Evolutionary conservation across 495 filamentous ascomycete species (phyloP), one percentile per base, ranked within the genome.

Genomic region (Xylaria curta): DNA sequence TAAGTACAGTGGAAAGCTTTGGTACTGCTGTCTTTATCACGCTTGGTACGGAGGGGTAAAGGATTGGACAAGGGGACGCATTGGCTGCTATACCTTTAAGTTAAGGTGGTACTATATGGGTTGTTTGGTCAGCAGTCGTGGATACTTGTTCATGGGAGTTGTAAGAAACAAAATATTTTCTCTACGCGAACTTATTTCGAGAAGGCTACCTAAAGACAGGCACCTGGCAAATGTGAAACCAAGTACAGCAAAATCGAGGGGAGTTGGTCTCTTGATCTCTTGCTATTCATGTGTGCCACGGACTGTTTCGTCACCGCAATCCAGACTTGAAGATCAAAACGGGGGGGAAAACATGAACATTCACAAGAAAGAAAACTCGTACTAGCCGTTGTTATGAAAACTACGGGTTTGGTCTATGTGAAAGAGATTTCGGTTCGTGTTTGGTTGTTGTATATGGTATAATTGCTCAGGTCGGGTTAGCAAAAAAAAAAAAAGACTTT

Each of bases 1-100:
- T 26, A 26, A 10, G 63, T 38, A 38, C 36, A 38, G 17, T 66
- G 63, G 46, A 31, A 33, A 53, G 63, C 46, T 53, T 0, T 66
- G 31, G 53, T 66, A 31, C 28, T 31, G 28, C 28, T 1, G 28
- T 31, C 24, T 66, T 53, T 36, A 17, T 66, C 38, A 66, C 38
- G 63, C 63, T 66, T 31, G 65, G 49, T 56, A 56, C n/a, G 65
- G 49, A 40, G 65, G 65, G 28, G 65, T 47, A 56, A 33, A 28
- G 49, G 49, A 67, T 44, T 44, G 49, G 65, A 67, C n/a, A 36
- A 67, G 33, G 33, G 33, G 65, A 67, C n/a, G 8, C 24, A 66
- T 36, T 33, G 47, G 21, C 42, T 53, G 46, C 53, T 42, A 56
- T 53, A n/a, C n/a, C n/a, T n/a, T n/a, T n/a, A n/a, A 51, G 44